A percentile compares a stretch with the other conserved stretches of the same genome.
Conservation (phyloP, 2,329 filamentous ascomycete species). For the Phyllosticta citrichinensis region DNA sequence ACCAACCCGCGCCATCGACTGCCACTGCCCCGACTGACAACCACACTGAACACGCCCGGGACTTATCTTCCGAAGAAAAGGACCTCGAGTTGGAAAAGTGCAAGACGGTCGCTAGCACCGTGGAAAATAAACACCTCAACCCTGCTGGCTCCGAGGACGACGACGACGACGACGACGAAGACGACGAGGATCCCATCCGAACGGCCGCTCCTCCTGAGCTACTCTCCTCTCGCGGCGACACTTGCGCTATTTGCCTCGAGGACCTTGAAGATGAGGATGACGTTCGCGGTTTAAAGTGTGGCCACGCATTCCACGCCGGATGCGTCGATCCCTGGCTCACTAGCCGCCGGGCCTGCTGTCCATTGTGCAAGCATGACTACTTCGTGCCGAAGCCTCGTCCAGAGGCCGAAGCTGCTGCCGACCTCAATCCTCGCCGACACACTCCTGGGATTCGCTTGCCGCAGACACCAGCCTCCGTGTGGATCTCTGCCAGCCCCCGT, state of each 20-base stretch:
- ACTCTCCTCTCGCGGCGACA: slow-evolving; percentile 73
- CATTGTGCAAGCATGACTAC: slow-evolving; percentile 96
- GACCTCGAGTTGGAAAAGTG: slow-evolving; percentile 20
- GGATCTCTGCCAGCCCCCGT: slow-evolving; percentile 19
- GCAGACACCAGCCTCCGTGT: slow-evolving; percentile 22
- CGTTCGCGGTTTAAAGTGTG: slow-evolving; percentile 84
- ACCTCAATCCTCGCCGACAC: slow-evolving; percentile 18
- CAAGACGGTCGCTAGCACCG: slow-evolving; percentile 22
- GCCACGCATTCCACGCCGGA: slow-evolving; percentile 94
- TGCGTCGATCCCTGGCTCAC: slow-evolving; percentile 97
- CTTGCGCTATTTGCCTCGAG: slow-evolving; percentile 94
- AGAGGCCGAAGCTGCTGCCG: slow-evolving; percentile 36
- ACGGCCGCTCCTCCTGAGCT: slow-evolving; percentile 73
- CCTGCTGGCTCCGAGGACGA: slow-evolving; percentile 1
- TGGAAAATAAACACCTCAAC: slow-evolving; percentile 13
- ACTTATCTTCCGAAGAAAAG: slow-evolving; percentile 23
- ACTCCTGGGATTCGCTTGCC: slow-evolving; percentile 21
- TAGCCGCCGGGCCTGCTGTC: slow-evolving; percentile 86
- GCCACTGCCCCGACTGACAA: slow-evolving; percentile 7
- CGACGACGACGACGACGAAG: slow-evolving; percentile 49
- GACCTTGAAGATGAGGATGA: slow-evolving; percentile 91
- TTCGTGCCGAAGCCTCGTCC: slow-evolving; percentile 85
- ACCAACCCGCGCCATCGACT: not conserved
- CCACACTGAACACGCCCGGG: slow-evolving; percentile 14
- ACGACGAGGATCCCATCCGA: slow-evolving; percentile 72